Conservation (phyloP, 208 protist genomes). For the Phytomonas sp. region DNA sequence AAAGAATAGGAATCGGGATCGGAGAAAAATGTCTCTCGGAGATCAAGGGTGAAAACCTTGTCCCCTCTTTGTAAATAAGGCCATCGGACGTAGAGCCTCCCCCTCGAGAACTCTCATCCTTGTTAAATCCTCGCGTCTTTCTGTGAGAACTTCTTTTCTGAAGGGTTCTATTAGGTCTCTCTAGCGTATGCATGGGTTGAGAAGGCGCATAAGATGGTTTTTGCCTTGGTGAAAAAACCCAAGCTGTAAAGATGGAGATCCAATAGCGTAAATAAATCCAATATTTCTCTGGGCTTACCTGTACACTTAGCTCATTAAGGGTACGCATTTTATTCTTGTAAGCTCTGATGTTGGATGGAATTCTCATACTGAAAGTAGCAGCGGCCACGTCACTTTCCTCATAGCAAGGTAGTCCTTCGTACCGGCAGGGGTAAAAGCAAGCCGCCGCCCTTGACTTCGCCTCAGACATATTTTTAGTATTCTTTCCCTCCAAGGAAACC, state of each 20-base stretch:
- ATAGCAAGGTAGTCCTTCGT: neutral
- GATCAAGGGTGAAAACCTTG: slow-evolving; percentile 25
- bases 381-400: neutral
- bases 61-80: neutral
- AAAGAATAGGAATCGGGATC: slow-evolving; percentile 47
- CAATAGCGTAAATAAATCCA: slow-evolving; percentile 43
- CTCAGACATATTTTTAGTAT: neutral
- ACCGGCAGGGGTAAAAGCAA: neutral
- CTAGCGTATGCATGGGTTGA: neutral
- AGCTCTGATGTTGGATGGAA: neutral
- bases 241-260: slow-evolving; percentile 12
- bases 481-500: neutral
- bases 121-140: neutral
- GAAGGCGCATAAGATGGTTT: neutral
- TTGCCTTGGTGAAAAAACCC: neutral
- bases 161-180: neutral
- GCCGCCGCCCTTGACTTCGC: neutral
- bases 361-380: neutral
- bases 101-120: neutral
- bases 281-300: neutral
- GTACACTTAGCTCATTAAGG: neutral
- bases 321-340: neutral
- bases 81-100: neutral
- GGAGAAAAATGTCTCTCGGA: slow-evolving; percentile 53
- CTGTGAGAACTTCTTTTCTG: neutral